A percentile compares a stretch with the other conserved stretches of the same genome.
Conservation (phyloP, 179 eudicot species). For the Beta macrorhiza region DNA sequence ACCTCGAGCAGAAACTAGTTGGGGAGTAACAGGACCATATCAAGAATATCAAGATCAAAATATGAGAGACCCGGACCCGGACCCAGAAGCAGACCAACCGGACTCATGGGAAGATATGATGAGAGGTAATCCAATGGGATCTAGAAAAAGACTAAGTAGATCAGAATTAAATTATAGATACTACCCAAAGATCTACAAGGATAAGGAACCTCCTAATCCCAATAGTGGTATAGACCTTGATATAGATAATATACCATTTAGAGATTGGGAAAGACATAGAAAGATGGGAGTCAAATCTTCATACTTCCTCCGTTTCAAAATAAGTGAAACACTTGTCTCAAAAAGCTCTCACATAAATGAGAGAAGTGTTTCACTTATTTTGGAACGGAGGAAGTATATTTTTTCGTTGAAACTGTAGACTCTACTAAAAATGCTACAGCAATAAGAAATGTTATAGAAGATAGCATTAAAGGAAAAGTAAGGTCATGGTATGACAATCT, state of each 20-base stretch:
- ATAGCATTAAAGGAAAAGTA: background rate
- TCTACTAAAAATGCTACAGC: background rate
- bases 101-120: background rate
- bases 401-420: background rate
- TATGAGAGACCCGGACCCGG: background rate
- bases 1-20: no score
- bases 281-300: background rate
- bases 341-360: no score
- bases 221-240: background rate
- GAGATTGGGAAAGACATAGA: background rate
- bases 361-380: no score
- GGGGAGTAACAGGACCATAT: no score
- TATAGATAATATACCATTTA: background rate
- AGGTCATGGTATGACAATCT: background rate
- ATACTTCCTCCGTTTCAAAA: no score
- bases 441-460: background rate
- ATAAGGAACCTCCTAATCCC: background rate
- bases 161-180: no score
- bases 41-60: no score
- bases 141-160: no score
- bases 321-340: no score
- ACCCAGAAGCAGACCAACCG: background rate
- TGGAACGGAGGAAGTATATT: no score
- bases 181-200: background rate
- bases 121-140: background rate